These are phyloP conservation scores for Fusarium cicatricum DNA, from an alignment of 2,329 filamentous ascomycete species.

Conservation along the genomic window DNA sequence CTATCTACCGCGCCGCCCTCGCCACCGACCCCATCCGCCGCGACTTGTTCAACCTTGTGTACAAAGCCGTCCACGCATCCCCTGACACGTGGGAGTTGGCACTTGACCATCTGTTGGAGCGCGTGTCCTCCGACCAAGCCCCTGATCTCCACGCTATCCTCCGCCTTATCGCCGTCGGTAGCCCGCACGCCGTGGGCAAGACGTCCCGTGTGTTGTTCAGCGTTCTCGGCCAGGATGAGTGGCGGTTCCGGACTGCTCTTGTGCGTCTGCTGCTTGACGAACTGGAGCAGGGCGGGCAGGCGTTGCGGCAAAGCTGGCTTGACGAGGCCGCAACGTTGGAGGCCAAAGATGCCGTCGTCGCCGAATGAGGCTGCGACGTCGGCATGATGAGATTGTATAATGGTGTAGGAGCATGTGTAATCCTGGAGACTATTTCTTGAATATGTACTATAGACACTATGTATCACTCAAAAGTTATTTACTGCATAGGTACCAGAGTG, in stretches of 20 bases:
- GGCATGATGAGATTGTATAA: background rate
- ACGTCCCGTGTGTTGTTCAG: slow-evolving; percentile 44
- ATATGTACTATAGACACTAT: slow-evolving; percentile 21
- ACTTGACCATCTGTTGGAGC: slow-evolving; percentile 28
- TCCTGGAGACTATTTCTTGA: background rate
- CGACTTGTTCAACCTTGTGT: slow-evolving; percentile 38
- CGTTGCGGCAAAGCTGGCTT: slow-evolving; percentile 23
- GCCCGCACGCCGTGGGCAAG: slow-evolving; percentile 42
- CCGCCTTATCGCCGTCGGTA: slow-evolving; percentile 46
- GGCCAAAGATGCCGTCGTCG: background rate
- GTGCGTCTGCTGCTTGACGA: slow-evolving; percentile 36
- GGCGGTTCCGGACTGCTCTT: slow-evolving; percentile 39
- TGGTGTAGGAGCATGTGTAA: background rate
- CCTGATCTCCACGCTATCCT: slow-evolving; percentile 42
- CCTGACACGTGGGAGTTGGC: slow-evolving; percentile 17
- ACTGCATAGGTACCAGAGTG: background rate
- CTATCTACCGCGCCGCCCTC: slow-evolving; percentile 42
- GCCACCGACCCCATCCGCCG: slow-evolving; percentile 14
- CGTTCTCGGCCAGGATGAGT: slow-evolving; percentile 49
- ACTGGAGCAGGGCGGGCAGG: slow-evolving; percentile 24
- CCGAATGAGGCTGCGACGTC: background rate
- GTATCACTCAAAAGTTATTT: background rate
- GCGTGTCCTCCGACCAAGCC: slow-evolving; percentile 22
- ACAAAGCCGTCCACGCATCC: slow-evolving; percentile 30
- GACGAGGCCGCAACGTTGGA: slow-evolving; percentile 6